These are phyloP conservation scores for Dothideomycetidae sp. DNA, from an alignment of 2,329 filamentous ascomycete genomes.

Conservation along the genomic window DNA sequence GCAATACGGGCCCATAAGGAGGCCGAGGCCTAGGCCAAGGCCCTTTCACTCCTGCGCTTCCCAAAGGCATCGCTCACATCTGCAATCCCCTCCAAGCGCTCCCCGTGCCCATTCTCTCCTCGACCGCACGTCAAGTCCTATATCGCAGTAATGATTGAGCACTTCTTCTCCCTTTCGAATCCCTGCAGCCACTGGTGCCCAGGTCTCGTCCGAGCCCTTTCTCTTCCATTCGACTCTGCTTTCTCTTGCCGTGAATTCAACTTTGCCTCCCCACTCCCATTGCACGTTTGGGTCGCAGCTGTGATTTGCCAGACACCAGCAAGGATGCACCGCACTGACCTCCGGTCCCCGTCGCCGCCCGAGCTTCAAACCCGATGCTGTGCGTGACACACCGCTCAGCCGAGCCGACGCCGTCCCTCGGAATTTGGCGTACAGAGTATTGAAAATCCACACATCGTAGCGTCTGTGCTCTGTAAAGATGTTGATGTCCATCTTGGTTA, in stretches of 20 bases:
- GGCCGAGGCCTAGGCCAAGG: too few relatives aligned
- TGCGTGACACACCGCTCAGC: constrained; percentile 37
- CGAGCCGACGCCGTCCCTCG: constrained; percentile 81
- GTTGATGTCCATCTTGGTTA: constrained; percentile 75
- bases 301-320: constrained; percentile 95
- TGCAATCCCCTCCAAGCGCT: constrained; percentile 76
- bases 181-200: constrained; percentile 33
- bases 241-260: constrained; percentile 53
- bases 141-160: constrained; percentile 87
- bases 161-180: constrained; percentile 73
- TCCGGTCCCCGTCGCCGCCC: constrained; percentile 59
- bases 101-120: constrained; percentile 80
- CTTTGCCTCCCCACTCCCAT: constrained; percentile 81
- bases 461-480: constrained; percentile 43
- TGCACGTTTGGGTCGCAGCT: constrained; percentile 88
- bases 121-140: constrained; percentile 60
- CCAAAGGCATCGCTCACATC: constrained; percentile 66
- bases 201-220: constrained; percentile 17
- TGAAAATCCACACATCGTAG: constrained; percentile 71
- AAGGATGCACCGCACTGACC: constrained; percentile 80
- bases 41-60: constrained; percentile 41
- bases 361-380: constrained; percentile 15
- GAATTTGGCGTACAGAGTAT: constrained; percentile 87
- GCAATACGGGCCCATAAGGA: too few relatives aligned
- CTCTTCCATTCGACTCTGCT: constrained; percentile 39